These are phyloP conservation scores for Panicum hallii DNA, from an alignment of 202 grass and related monocot species.

Conservation along the genomic window DNA sequence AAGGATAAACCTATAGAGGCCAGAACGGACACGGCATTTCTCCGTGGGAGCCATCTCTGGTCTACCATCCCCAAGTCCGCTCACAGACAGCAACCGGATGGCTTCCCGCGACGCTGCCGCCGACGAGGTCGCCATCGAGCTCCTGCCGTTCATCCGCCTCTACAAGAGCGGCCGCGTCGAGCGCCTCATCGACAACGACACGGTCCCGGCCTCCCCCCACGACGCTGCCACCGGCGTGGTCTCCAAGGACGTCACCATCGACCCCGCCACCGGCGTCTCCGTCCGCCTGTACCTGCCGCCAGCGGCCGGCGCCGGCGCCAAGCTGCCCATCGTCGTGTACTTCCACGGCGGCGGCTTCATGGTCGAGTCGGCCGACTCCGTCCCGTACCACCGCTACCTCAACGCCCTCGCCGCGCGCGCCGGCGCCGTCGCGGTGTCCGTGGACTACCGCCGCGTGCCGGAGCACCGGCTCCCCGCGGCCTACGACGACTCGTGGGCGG, in stretches of 20 bases:
- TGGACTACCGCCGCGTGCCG: conserved; percentile 71
- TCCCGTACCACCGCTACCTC: conserved; percentile 59
- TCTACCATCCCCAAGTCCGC: not conserved
- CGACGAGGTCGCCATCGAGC: conserved; percentile 35
- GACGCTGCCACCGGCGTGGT: conserved; percentile 35
- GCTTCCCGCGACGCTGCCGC: conserved; percentile 29
- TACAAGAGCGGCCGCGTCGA: conserved; percentile 71
- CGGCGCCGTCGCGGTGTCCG: conserved; percentile 52
- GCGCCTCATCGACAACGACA: conserved; percentile 47
- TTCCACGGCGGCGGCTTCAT: conserved; percentile 85
- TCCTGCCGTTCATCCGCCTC: conserved; percentile 62
- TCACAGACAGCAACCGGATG: not conserved
- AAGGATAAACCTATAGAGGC: not conserved
- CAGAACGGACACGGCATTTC: not conserved
- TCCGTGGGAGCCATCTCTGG: not conserved
- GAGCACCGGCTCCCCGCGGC: conserved; percentile 70
- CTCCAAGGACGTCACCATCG: conserved; percentile 74
- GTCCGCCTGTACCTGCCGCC: conserved; percentile 67
- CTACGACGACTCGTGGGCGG: conserved; percentile 65
- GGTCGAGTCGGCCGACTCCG: conserved; percentile 52
- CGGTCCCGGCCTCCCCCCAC: conserved; percentile 44
- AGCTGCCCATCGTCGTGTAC: conserved; percentile 70
- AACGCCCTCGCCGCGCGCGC: conserved; percentile 51
- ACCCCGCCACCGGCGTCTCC: conserved; percentile 47
- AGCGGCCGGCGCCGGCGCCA: not conserved